Conservation (phyloP, 2,329 filamentous ascomycete species). For the Rhexocercosporidium sp. region DNA sequence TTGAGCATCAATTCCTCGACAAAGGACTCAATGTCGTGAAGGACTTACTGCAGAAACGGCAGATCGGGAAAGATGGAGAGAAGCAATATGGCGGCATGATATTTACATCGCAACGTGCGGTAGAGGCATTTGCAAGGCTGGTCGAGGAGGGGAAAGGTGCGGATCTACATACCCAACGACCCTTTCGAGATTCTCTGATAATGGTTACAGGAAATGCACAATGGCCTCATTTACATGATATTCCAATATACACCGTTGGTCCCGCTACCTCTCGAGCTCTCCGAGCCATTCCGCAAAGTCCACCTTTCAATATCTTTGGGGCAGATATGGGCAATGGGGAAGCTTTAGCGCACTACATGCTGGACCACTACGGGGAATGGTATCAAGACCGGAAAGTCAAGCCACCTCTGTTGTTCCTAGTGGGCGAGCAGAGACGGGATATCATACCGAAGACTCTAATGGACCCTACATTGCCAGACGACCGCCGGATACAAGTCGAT, state of each 20-base stretch:
- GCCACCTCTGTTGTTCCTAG: constrained; percentile 79
- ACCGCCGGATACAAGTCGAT: constrained; percentile 67
- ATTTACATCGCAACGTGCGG: constrained; percentile 83
- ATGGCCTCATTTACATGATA: constrained; percentile 60
- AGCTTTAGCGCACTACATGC: constrained; percentile 76
- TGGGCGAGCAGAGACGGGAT: constrained; percentile 88
- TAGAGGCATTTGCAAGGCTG: constrained; percentile 74
- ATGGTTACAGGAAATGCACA: constrained; percentile 22
- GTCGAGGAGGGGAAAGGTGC: constrained; percentile 53
- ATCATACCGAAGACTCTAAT: constrained; percentile 85
- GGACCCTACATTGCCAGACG: constrained; percentile 54
- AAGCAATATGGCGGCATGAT: constrained; percentile 74
- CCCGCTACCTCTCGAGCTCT: constrained; percentile 82
- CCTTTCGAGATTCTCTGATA: constrained; percentile 11
- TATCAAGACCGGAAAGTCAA: constrained; percentile 51
- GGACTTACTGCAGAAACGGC: constrained; percentile 51
- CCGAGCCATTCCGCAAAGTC: constrained; percentile 54
- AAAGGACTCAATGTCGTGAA: constrained; percentile 60
- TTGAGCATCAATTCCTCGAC: constrained; percentile 72
- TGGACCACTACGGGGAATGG: constrained; percentile 72
- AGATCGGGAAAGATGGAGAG: constrained; percentile 47
- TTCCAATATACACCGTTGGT: constrained; percentile 78
- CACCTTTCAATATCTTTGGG: constrained; percentile 70
- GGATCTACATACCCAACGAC: neutral
- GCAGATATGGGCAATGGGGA: constrained; percentile 86